Base-by-base conservation (phyloP, 805 yeast genomes). In the Kazachstania bromeliacearum region DNA sequence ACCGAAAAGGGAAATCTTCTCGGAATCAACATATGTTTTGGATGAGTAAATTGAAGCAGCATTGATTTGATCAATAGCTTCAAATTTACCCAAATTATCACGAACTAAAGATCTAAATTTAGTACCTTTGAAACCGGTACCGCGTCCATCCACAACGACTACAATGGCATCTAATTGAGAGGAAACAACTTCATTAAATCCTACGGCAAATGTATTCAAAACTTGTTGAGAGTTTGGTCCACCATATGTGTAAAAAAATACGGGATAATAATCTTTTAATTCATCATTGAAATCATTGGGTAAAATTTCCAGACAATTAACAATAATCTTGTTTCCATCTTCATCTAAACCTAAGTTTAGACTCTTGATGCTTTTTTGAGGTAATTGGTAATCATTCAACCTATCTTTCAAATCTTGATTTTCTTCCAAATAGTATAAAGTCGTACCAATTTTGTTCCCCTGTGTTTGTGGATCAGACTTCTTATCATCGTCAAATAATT, bases 211-310 rank as follows among this genome's bases (percentile, higher is more conserved):
- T 10, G 63, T 53, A 43, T 81, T 75, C 29, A 68, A 63, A 5
- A 89, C 96, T 36, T 73, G 66, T 58, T 92, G 97, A 5, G 95
- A 82, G 24, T 87, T 92, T 7, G 98, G 98, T 0, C 98, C 98
- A 16, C 96, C 96, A 53, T 92, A 92, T 4, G 87, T 87, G 54
- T 71, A 87, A 55, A 92, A 89, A 40, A 92, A 66, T 0, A 92
- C 77, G 0, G 97, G 97, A 55, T 89, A 87, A 55, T 78, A 68
- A 48, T 68, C 64, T 14, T 45, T 50, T 24, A 48, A 45, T 7
- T 60, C 49, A 9, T 67, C 63, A 48, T 83, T 71, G 54, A 92
- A 92, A 44, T 69, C 63, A 29, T 78, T 70, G 1, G 97, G 97
- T 30, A 78, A 63, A 4, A 85, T 79, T 57, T 88, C 96, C 40